Evolutionary conservation across 768 basidiomycete species (phyloP).

Genomic region (Kwoniella bestiolae): DNA sequence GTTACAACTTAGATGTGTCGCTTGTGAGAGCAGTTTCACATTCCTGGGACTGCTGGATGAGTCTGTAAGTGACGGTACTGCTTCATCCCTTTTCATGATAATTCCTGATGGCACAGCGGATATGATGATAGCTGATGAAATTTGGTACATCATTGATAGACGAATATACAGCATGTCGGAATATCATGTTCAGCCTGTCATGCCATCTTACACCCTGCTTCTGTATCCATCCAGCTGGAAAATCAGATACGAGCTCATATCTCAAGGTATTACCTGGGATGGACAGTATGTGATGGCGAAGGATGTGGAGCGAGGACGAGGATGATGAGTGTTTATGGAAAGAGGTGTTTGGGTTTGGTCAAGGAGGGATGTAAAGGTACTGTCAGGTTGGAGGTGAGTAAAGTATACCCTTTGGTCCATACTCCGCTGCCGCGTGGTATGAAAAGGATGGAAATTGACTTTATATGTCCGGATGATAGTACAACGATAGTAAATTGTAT

Average conservation of each 20-base stretch:
- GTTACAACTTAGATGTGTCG: constrained; percentile 75
- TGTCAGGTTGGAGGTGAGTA: constrained; percentile 76
- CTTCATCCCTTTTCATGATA: background rate
- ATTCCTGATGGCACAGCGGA: background rate
- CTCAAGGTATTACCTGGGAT: constrained; percentile 81
- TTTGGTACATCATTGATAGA: constrained; percentile 60
- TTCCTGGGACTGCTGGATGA: constrained; percentile 58
- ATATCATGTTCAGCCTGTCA: constrained; percentile 73
- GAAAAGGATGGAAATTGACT: background rate
- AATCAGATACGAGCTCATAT: constrained; percentile 79
- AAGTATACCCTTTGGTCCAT: too few relatives aligned
- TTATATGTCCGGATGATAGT: too few relatives aligned
- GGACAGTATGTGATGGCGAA: constrained; percentile 83
- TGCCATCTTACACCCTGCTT: constrained; percentile 63
- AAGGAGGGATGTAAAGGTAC: constrained; percentile 68
- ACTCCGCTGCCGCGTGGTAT: too few relatives aligned
- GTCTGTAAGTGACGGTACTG: constrained; percentile 46
- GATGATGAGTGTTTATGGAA: constrained; percentile 90
- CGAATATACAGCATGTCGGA: constrained; percentile 70
- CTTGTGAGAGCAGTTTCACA: constrained; percentile 64
- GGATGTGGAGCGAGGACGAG: constrained; percentile 84
- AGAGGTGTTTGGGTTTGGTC: constrained; percentile 68
- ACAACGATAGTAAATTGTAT: constrained; percentile 81
- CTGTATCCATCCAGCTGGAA: constrained; percentile 83
- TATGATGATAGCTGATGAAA: too few relatives aligned